Conservation (phyloP, 805 yeast species). For the Candida peoriensis region DNA sequence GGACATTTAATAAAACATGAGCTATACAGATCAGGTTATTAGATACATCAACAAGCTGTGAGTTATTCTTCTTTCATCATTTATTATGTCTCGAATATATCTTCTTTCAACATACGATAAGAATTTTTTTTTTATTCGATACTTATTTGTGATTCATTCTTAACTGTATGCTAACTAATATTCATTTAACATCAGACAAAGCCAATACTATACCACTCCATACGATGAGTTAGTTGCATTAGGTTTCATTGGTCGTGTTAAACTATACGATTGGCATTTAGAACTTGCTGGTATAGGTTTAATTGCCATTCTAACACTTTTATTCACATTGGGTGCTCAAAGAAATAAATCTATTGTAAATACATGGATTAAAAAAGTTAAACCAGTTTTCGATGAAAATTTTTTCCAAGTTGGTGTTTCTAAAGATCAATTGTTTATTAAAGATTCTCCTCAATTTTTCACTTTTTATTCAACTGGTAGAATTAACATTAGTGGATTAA, state of each 20-base stretch:
- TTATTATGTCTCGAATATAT: background rate
- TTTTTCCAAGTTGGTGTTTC: conserved; percentile 75
- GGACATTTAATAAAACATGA: background rate
- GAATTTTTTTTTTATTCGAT: background rate
- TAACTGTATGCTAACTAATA: conserved; percentile 1
- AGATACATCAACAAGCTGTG: conserved; percentile 6
- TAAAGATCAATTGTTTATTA: conserved; percentile 39
- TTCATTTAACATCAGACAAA: conserved; percentile 6
- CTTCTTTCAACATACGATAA: background rate
- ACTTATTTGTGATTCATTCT: background rate
- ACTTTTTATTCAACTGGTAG: conserved; percentile 87
- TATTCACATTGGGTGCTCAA: conserved; percentile 54
- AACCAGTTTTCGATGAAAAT: conserved; percentile 53
- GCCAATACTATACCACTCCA: conserved; percentile 25
- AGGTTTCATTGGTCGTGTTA: conserved; percentile 55
- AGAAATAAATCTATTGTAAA: conserved; percentile 55
- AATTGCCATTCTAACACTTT: conserved; percentile 41
- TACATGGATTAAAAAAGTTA: conserved; percentile 44
- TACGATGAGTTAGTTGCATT: conserved; percentile 52
- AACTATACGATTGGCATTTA: conserved; percentile 67
- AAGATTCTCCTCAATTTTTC: conserved; percentile 55
- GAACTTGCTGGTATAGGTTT: conserved; percentile 56
- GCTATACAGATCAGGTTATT: conserved; percentile 1
- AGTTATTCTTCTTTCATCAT: background rate
- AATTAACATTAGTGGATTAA: conserved; percentile 60